Evolutionary conservation across 2,329 filamentous ascomycete genomes (phyloP).

Genomic region (Knoxdaviesia capensis): DNA sequence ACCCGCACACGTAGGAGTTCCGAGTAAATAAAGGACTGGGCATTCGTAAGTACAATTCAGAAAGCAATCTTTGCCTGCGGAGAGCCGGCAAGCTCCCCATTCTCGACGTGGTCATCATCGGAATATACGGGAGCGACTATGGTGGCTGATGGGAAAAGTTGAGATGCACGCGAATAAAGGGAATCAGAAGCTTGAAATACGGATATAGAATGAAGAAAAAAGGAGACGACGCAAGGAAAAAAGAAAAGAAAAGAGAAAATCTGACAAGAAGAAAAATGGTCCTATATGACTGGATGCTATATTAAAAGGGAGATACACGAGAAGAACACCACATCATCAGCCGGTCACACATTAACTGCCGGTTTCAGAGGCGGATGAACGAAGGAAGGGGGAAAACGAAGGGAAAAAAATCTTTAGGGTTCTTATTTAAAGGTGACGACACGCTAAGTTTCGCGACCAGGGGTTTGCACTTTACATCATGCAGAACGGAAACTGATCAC

Average conservation of each 20-base stretch:
- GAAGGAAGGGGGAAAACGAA: no score
- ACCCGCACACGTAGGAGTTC: not conserved
- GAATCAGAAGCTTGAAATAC: not conserved
- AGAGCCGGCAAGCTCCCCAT: conserved; percentile 31
- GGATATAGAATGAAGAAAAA: conserved; percentile 1
- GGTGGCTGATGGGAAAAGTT: not conserved
- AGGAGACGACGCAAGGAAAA: not conserved
- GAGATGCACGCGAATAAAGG: not conserved
- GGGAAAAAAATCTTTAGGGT: no score
- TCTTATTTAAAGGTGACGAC: no score
- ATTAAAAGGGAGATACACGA: no score
- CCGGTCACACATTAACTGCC: no score
- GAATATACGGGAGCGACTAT: not conserved
- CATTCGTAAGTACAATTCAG: conserved; percentile 50
- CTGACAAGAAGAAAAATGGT: not conserved
- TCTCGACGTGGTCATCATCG: conserved; percentile 21
- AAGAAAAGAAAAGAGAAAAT: not conserved
- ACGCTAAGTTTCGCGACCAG: no score
- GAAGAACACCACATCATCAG: no score
- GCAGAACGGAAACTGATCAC: no score
- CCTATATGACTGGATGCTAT: no score
- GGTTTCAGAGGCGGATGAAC: no score
- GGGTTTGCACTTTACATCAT: no score
- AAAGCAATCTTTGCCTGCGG: conserved; percentile 54
- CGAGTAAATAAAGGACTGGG: not conserved